These are phyloP conservation scores for Starmerella sp. DNA, from an alignment of 805 yeast genomes.

Conservation along the genomic window DNA sequence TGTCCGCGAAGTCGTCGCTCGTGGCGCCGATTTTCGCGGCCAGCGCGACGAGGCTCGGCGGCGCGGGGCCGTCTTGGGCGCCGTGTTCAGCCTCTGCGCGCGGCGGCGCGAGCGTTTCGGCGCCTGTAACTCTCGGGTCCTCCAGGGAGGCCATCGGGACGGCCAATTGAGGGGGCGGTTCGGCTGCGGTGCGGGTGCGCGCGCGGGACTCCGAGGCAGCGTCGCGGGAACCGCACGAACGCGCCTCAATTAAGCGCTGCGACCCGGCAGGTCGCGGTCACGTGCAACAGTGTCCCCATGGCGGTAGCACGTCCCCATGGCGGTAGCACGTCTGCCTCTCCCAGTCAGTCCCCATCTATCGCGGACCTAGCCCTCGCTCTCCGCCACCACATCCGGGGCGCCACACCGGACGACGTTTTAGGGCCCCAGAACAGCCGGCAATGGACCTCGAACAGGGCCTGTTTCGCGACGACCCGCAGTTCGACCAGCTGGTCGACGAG, in stretches of 20 bases:
- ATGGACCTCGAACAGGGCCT: slow-evolving; percentile 22
- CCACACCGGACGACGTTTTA: neutral
- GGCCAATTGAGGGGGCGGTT: no score
- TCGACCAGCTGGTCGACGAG: slow-evolving; percentile 36
- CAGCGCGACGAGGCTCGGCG: neutral
- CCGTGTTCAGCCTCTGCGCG: no score
- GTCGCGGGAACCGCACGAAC: no score
- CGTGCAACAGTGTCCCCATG: neutral
- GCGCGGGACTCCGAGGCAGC: no score
- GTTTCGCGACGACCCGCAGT: slow-evolving; percentile 40
- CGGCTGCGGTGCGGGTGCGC: no score
- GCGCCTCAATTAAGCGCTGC: no score
- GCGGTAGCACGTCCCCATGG: neutral
- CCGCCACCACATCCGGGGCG: neutral
- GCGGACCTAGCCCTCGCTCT: neutral
- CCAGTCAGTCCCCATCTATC: neutral
- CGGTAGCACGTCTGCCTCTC: neutral
- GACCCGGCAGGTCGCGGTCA: no score
- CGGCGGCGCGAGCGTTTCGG: no score
- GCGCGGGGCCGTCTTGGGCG: neutral
- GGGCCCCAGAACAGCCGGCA: neutral
- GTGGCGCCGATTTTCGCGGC: neutral
- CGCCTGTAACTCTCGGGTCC: no score
- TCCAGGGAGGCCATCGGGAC: no score
- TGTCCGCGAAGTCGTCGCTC: neutral